phyloP scores from a whole-genome alignment of 2,329 filamentous ascomycete species.

The Escovopsis sp. region DNA sequence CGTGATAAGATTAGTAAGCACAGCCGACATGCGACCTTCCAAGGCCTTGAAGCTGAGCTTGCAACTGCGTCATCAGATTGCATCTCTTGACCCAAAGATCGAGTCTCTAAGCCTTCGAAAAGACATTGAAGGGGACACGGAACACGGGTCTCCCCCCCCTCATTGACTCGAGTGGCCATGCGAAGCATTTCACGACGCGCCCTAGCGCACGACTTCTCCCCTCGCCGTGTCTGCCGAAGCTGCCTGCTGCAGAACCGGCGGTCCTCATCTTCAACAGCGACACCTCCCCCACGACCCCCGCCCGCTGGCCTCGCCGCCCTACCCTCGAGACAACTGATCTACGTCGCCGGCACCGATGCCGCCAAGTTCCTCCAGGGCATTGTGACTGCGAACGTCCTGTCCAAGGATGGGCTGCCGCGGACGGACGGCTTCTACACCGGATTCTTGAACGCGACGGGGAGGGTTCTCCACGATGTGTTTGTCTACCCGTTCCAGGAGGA shows the following conservation, averaged over 20 bases:
- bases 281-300: conserved; percentile 26
- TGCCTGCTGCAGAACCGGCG: conserved; percentile 15
- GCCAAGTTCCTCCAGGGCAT: conserved; percentile 79
- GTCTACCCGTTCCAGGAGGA: conserved; percentile 51
- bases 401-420: conserved; percentile 20
- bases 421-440: conserved; percentile 56
- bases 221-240: conserved; percentile 16
- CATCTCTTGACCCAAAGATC: background rate
- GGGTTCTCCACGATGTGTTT: conserved; percentile 80
- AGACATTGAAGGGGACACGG: background rate
- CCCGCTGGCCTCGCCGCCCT: conserved; percentile 39
- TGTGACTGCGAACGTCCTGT: conserved; percentile 47
- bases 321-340: conserved; percentile 63
- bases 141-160: background rate
- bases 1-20: background rate
- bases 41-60: background rate
- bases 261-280: conserved; percentile 1
- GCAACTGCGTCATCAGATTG: background rate
- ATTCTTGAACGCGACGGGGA: conserved; percentile 74
- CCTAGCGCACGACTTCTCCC: background rate
- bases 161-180: conserved; percentile 5
- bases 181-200: conserved; percentile 12
- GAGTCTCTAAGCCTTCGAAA: background rate
- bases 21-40: background rate
- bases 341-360: conserved; percentile 64